Base-by-base conservation (phyloP, 371 early-diverging fungal species). In the Syncephalastrum sp. region DNA sequence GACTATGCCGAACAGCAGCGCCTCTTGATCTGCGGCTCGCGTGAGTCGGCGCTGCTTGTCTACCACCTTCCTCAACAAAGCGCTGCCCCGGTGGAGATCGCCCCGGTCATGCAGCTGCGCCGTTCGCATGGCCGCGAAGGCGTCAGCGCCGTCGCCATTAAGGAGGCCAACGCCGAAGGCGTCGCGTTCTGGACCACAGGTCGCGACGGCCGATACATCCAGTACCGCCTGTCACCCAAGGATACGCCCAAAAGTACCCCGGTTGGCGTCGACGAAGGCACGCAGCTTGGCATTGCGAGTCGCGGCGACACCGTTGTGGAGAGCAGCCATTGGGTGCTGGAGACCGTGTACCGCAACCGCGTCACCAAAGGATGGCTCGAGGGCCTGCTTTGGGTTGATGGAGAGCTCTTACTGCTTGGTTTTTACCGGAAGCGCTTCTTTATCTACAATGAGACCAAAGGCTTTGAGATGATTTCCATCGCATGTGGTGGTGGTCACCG, bases 331-430 rank as follows among this genome's bases (percentile, higher is more conserved):
- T 59, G 71, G 61, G 46, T 62, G 6, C 50, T 83, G 4, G 84
- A 87, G 63, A 79, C 80, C 50, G 67, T 87, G 12, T 84, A 83
- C 54, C 68, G 79, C 12, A 81, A 83, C 29, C 80, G 80, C 54
- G 77, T 90, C n/a, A 90, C 90, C 16, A 87, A 82, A 53, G 90
- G 89, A 1, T 86, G 88, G 81, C 56, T 88, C 17, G 90, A 90
- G 64, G 74, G 81, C 25, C 70, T 80, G 16, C 42, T 82, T 4
- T 74, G 82, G 47, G 60, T 84, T 50, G 82, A 86, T 45, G 79
- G 72, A 6, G 77, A 83, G 43, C 63, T 87, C 4, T 64, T 89
- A 5, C 61, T 89, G 10, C 63, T 85, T 10, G 91, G 91, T 0
- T 90, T 90, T 61, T 90, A 80, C 56, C 74, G 85, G 47, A 88